These are phyloP conservation scores for Pterulicium gracile DNA, from an alignment of 1,284 basidiomycete genomes.

Conservation along the genomic window DNA sequence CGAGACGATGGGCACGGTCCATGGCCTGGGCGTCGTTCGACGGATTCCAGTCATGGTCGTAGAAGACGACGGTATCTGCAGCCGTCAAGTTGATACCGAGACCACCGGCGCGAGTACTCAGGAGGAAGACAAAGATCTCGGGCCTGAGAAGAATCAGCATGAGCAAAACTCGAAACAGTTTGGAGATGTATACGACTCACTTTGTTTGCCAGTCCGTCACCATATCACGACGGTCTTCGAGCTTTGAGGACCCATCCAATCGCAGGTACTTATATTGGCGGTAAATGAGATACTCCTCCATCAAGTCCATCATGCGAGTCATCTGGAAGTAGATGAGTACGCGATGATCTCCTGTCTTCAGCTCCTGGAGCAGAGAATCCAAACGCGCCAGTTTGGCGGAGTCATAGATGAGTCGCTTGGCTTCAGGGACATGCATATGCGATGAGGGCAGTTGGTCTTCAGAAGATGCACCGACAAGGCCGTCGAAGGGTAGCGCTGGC, in stretches of 20 bases:
- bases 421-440: slow-evolving; percentile 89
- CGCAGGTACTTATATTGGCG: slow-evolving; percentile 97
- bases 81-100: slow-evolving; percentile 98
- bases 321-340: slow-evolving; percentile 99
- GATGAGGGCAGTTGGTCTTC: slow-evolving; percentile 73
- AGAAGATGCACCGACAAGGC: slow-evolving; percentile 64
- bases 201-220: slow-evolving; percentile 99
- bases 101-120: slow-evolving; percentile 95
- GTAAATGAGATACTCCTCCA: slow-evolving; percentile 98
- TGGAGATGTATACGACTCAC: too few species aligned
- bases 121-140: slow-evolving; percentile 92
- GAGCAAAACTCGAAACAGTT: too few species aligned
- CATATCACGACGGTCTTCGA: slow-evolving; percentile 97
- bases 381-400: slow-evolving; percentile 93
- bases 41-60: slow-evolving; percentile 99
- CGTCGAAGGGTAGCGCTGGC: slow-evolving; percentile 56
- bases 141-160: slow-evolving; percentile 38
- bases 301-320: slow-evolving; percentile 99
- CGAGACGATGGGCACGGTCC: slow-evolving; percentile 98
- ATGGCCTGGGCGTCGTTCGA: slow-evolving; percentile 99
- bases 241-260: slow-evolving; percentile 90
- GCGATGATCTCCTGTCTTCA: slow-evolving; percentile 90
- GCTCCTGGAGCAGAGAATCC: slow-evolving; percentile 81
- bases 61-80: slow-evolving; percentile 96
- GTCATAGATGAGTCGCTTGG: slow-evolving; percentile 93